Base-by-base conservation (phyloP, 75 land plant species). In the Pseudotsuga menziesii region DNA sequence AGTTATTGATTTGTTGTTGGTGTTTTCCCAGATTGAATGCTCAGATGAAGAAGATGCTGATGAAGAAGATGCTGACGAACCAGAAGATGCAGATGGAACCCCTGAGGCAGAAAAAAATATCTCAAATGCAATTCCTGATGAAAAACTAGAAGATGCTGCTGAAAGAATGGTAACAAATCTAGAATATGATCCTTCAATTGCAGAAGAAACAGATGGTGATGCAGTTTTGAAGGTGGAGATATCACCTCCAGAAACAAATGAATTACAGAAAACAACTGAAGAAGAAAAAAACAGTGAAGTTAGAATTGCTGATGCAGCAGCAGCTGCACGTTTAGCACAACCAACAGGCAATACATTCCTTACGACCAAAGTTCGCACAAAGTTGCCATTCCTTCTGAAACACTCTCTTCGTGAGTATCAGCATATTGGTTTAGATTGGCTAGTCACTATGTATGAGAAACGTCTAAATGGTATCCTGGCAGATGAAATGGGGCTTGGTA, bases 401-500 rank as follows among this genome's bases (percentile, higher is more conserved):
- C 84, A 88, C 70, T 85, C 99, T 54, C 92, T 97, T 71, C 94
- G 99, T 72, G 99, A 97, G 74, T 97, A 97, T 81, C 99, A 97
- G 74, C 99, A 97, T 78, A 97, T 97, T 78, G 99, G 99, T 56
- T 82, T 97, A 84, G 98, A 97, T 80, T 97, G 99, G 99, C 85
- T 97, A 72, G 99, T 95, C 32, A 95, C 99, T 19, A 97, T 97
- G 99, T 97, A 97, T 81, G 99, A 97, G 82, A 91, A 93, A 83
- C 89, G 94, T 27, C 83, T 97, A 2, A 97, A 97, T 88, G 99
- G 98, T 9, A 97, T 97, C 75, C 83, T 97, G 60, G 99, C 99
- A 41, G 99, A 97, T 90, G 99, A 97, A 82, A 97, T 97, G 99
- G 99, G 99, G 8, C 88, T 97, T 57, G 99, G 99, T 20, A 97